Base-by-base conservation (phyloP, 805 yeast genomes). In the Cyberlindnera xylosilytica region DNA sequence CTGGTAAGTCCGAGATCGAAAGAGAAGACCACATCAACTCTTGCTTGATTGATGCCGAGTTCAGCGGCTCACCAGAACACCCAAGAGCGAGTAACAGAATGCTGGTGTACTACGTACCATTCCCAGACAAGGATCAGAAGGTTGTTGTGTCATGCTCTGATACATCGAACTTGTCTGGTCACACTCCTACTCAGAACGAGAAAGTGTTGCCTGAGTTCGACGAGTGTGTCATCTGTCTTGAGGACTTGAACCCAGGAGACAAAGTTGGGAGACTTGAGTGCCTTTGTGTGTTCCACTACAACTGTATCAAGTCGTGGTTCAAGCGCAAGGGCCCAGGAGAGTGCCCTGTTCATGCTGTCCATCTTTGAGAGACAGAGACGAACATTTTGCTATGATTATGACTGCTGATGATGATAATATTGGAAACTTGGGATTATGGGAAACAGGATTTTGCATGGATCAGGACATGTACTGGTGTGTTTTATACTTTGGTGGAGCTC, bases 161-260 rank as follows among this genome's bases (percentile, higher is more conserved):
- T 10, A 37, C 57, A 1, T 46, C 58, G 1, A 45, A 50, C 10
- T 46, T 40, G 18, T 39, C 49, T 12, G 41, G 38, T 4, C 18
- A 39, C 5, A 34, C 46, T 1, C 44, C 41, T 11, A 23, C 29
- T 8, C 38, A 28, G 17, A 42, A 45, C 13, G 40, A 39, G 23
- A 38, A 46, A 26, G 33, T 44, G 29, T 36, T 60, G 56, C 44
- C 61, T 53, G 58, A 66, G 20, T 70, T 72, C 26, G 78, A 78
- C 37, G 98, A 93, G 61, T 93, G 99, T 61, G 91, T 88, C 13
- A 91, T 93, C 19, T 93, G 99, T 58, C 78, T 91, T 48, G 99
- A 93, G 60, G 95, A 87, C 16, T 78, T 90, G 60, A 65, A 67
- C 36, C 87, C 90, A 0, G 96, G 96, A 2, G 93, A 89, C 42